Base-by-base conservation (phyloP, 768 basidiomycete species). In the Suillus subaureus region DNA sequence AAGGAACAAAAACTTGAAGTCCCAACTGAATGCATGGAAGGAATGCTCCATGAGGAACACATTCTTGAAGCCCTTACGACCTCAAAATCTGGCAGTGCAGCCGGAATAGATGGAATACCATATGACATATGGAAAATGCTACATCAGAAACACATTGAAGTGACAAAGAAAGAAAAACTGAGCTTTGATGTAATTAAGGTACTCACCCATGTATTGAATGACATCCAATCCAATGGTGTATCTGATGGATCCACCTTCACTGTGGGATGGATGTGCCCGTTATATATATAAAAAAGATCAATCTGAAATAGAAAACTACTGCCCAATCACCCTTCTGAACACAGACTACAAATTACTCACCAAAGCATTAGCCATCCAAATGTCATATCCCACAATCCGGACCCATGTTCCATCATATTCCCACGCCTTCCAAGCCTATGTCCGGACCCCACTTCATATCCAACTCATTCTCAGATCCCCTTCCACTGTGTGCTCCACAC, bases 281-380 rank as follows among this genome's bases (percentile, higher is more conserved):
- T 84, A 0, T 83, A 79, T 63, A 84, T n/a, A n/a, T n/a, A n/a
- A n/a, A n/a, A n/a, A n/a, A n/a, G n/a, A n/a, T n/a, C n/a, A n/a
- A n/a, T n/a, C n/a, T n/a, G n/a, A n/a, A n/a, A n/a, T n/a, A n/a
- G n/a, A n/a, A n/a, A n/a, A n/a, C n/a, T n/a, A n/a, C n/a, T 2
- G 78, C 0, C 81, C 80, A 0, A 80, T 83, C 0, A 80, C 78
- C 0, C 68, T 81, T 0, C 70, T 79, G 0, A 79, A 80, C 61
- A 68, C 74, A 0, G 75, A 79, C 63, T 80, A 80, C 18, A 79
- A 79, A 58, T 21, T 78, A 0, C 61, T 78, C 49, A 80, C 75
- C 0, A 76, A 74, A 52, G 64, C 49, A 0, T 67, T 79, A 0
- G 62, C 76, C 0, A 66, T 66, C 0, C 68, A 71, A 61, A n/a